Percentiles rank a stretch among this genome's conserved stretches.
Conservation (phyloP, 1,139 yeast genomes). For the Eremothecium cymbalariae region DNA sequence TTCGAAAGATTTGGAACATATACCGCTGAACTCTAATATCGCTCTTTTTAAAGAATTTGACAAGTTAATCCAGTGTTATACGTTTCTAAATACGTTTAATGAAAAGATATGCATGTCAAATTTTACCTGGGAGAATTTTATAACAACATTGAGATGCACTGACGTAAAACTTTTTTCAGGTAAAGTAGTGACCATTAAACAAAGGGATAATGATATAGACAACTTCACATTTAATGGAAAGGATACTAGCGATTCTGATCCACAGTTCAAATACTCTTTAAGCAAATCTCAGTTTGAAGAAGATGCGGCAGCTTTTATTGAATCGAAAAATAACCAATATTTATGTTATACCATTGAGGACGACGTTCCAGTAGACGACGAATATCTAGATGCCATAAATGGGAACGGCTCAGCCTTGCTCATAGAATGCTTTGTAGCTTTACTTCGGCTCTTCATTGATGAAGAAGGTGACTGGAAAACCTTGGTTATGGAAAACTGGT, state of each 20-base stretch:
- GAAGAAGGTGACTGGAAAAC: conserved; percentile 33
- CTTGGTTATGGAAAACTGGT: conserved; percentile 30
- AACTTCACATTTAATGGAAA: conserved; percentile 28
- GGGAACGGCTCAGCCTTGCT: conserved; percentile 23
- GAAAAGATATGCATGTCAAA: conserved; percentile 22
- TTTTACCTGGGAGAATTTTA: conserved; percentile 26
- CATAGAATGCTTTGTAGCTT: conserved; percentile 26
- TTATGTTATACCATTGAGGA: conserved; percentile 18
- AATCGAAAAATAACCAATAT: conserved; percentile 11
- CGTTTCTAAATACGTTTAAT: conserved; percentile 27
- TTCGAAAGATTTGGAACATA: conserved; percentile 19
- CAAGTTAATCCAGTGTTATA: conserved; percentile 26
- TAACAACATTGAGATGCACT: conserved; percentile 26
- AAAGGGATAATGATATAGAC: conserved; percentile 12
- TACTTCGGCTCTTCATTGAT: conserved; percentile 24
- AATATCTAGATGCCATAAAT: conserved; percentile 28
- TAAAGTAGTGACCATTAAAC: conserved; percentile 25
- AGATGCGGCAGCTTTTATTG: conserved; percentile 17
- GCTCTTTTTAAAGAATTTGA: conserved; percentile 17
- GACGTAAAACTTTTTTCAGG: conserved; percentile 10
- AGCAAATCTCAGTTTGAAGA: conserved; percentile 1
- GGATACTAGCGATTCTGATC: conserved; percentile 16
- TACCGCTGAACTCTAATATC: conserved; percentile 11
- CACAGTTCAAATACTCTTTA: background rate
- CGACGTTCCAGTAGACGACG: conserved; percentile 29